Percentiles rank a stretch among this genome's conserved stretches.
phyloP scores from a whole-genome alignment of 73 alveolate species.

The Paramecium tetraurelia region DNA sequence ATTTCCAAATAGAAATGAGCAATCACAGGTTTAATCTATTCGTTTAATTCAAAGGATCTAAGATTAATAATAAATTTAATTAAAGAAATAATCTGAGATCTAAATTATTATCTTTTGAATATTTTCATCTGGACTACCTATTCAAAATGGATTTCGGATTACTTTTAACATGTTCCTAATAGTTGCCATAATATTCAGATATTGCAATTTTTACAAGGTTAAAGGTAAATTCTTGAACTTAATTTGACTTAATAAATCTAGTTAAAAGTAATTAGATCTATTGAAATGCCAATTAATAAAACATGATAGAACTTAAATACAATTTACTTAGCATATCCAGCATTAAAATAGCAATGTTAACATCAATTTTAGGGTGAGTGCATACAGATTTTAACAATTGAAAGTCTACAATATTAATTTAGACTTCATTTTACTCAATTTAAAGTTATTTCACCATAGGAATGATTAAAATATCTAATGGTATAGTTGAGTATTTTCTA shows the following conservation, averaged over 20 bases:
- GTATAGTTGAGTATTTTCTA: slow-evolving; percentile 14
- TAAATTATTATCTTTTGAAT: not conserved
- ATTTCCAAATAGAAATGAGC: slow-evolving; percentile 21
- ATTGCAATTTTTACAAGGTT: not conserved
- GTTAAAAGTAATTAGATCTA: slow-evolving; percentile 15
- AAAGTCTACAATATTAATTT: not conserved
- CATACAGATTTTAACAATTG: not conserved
- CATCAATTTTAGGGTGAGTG: slow-evolving; percentile 37
- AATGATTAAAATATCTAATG: not conserved
- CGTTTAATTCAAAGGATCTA: not conserved
- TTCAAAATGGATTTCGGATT: not conserved
- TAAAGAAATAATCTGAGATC: slow-evolving; percentile 9
- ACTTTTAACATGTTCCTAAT: not conserved
- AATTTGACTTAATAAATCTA: slow-evolving; percentile 19
- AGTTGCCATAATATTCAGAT: not conserved
- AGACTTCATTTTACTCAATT: not conserved
- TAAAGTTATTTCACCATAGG: slow-evolving; percentile 25
- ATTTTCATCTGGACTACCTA: not conserved
- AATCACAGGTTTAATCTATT: not conserved
- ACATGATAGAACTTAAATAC: not conserved
- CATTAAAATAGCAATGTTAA: slow-evolving; percentile 1
- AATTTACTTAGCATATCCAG: slow-evolving; percentile 28
- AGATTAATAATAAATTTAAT: not conserved
- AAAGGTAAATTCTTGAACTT: not conserved
- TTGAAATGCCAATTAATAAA: slow-evolving; percentile 1